Evolutionary conservation across 2,329 filamentous ascomycete species (phyloP), one percentile per base, ranked within the genome.

Genomic region (Aureobasidium subglaciale): DNA sequence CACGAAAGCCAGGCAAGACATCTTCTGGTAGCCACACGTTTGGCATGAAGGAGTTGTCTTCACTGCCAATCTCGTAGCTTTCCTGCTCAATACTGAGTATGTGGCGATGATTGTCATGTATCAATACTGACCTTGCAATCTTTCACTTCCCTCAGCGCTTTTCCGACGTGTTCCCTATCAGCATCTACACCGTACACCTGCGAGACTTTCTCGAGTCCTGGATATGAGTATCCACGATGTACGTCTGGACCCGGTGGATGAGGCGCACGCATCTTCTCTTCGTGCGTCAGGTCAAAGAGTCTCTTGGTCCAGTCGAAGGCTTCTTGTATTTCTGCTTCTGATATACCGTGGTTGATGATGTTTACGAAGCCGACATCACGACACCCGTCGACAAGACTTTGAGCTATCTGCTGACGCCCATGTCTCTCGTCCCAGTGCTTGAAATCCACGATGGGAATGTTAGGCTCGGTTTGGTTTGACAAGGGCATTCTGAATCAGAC

Each of bases 21-120:
- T 69, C 63, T 4, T 77, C 72, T 0, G 74, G 74, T 0, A 77
- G 64, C 76, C 76, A 78, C 32, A 75, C 71, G 58, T 79, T 78
- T 24, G 70, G 68, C 55, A 74, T 70, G 1, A 71, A 65, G 4
- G 64, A 61, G 56, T 78, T 74, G 7, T 69, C 55, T 34, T 74
- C 68, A 48, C 71, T 73, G 9, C 76, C 76, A 15, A 77, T 71
- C 46, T 78, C 76, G 55, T 75, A 75, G 29, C 71, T 74, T 64
- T 69, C 65, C 58, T 56, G 18, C 18, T 25, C 43, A 20, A n/a
- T 52, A 22, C 7, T 22, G 13, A 24, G 29, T 20, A n/a, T n/a
- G n/a, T 15, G 10, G 7, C 22, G 16, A 24, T 20, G 18, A 24
- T 40, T 22, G 11, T 20, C n/a, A 41, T 8, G 5, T 7, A 5